Evolutionary conservation across 805 yeast species (phyloP), one percentile per base, ranked within the genome.

Genomic region (Candida sakaeoensis): DNA sequence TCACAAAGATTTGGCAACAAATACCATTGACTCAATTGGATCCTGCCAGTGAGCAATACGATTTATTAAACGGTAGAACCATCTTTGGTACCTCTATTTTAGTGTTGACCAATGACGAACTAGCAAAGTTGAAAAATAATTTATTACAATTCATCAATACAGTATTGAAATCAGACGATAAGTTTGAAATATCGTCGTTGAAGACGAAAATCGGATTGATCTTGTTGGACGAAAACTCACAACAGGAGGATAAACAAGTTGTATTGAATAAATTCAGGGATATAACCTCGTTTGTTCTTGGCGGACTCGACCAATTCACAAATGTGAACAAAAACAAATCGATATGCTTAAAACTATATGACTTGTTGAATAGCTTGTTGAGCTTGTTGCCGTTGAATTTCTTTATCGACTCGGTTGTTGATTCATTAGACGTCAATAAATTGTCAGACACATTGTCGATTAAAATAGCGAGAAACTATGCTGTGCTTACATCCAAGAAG

Each of bases 351-450:
- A 67, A 65, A 24, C 61, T 82, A 39, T 78, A 79, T 54, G 70
- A 68, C 19, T 60, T 86, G 37, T 68, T 91, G 47, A 76, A 79
- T 24, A 77, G 76, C 48, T 64, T 82, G 46, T 64, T 91, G 43
- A 79, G 79, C 42, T 67, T 88, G 45, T 66, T 91, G 39, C 96
- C 98, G 22, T 75, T 89, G 47, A 73, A 73, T 45, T 75, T 79
- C 48, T 90, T 86, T 57, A 82, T 83, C 21, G 66, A 71, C 13
- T 77, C 95, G 1, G 72, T 85, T 17, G 45, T 62, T 13, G 63
- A 61, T 15, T 58, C 68, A 0, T 65, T 76, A 46, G 54, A 67
- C 30, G 50, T 50, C 4, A 51, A 47, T 8, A 51, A 51, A 21
- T 51, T 55, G 9, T 51, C 66, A 3, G 61, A 65, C 37, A 45